Evolutionary conservation across 2,329 filamentous ascomycete genomes (phyloP), one percentile per base, ranked within the genome.

Genomic region (Cordyceps cicadae): DNA sequence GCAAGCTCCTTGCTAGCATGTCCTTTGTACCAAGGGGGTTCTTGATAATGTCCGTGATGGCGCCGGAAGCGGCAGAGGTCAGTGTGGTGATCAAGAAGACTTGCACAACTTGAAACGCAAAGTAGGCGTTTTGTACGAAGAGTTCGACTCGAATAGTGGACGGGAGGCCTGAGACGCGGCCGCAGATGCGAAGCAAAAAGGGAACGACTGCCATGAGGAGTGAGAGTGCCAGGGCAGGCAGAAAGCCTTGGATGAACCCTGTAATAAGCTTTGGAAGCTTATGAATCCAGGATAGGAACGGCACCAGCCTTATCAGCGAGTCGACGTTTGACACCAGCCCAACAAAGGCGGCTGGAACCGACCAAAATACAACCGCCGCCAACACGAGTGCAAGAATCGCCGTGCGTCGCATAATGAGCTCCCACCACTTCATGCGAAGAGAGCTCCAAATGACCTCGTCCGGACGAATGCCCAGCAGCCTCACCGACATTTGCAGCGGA

Each of bases 41-140:
- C 0, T 85, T 45, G 21, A 84, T 79, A 57, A 95, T 86, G 49
- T 85, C 68, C 15, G 81, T 75, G 14, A 86, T 81, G 0, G 90
- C 84, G 6, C 87, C 81, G 7, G 90, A 83, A 11, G 92, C 92
- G 2, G 90, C 87, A 43, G 91, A 92, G 7, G 89, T 81, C 19
- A 97, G 66, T 0, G 93, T 96, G 7, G 89, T 86, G 45, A 97
- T 85, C 56, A 97, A 76, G 77, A 97, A 97, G 41, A 96, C 90
- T 72, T 97, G 92, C n/a, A 96, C 79, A 50, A 97, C 84, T 73
- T 94, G 90, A 78, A 95, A 95, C 63, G 83, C 83, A 69, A 96
- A 99, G 79, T 95, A 97, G 68, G 86, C 88, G 70, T 94, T 96
- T 71, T 97, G 91, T 0, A 90, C 92, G 63, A 90, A 92, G 12